Conservation (phyloP, 75 land plant genomes). For the Pinus albicaulis region DNA sequence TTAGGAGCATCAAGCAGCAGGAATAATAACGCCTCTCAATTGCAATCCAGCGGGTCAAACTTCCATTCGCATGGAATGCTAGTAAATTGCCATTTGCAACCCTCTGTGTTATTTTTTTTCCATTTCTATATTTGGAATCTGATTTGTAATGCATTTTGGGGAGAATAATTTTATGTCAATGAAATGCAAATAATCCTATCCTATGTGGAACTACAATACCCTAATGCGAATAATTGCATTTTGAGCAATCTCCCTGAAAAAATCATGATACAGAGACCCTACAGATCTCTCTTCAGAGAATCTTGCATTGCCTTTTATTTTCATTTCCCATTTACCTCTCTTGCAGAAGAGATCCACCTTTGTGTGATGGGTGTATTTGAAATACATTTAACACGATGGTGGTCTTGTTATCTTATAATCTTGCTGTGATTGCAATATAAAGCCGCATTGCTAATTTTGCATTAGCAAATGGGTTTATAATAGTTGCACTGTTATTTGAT, state of each 20-base stretch:
- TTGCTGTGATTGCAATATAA: too few relatives aligned
- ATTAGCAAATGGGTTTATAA: too few relatives aligned
- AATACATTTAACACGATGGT: too few relatives aligned
- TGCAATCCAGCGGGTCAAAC: slow-evolving; percentile 9
- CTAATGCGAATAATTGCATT: neutral
- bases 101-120: neutral
- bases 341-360: too few relatives aligned
- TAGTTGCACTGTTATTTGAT: too few relatives aligned
- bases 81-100: neutral
- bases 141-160: neutral
- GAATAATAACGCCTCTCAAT: slow-evolving; percentile 5
- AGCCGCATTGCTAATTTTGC: too few relatives aligned
- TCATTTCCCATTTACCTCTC: too few relatives aligned
- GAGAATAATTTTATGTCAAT: neutral
- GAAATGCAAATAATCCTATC: neutral
- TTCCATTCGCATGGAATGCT: slow-evolving; percentile 13
- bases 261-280: too few relatives aligned
- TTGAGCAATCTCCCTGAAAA: neutral
- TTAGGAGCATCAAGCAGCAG: slow-evolving; percentile 8
- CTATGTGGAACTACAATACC: neutral
- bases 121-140: neutral
- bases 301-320: too few relatives aligned
- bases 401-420: too few relatives aligned
- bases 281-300: too few relatives aligned
- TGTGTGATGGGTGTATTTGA: too few relatives aligned